A percentile compares a stretch with the other conserved stretches of the same genome.
Evolutionary conservation across 2,329 filamentous ascomycete genomes (phyloP).

Genomic region (Calonectria hawksworthii): DNA sequence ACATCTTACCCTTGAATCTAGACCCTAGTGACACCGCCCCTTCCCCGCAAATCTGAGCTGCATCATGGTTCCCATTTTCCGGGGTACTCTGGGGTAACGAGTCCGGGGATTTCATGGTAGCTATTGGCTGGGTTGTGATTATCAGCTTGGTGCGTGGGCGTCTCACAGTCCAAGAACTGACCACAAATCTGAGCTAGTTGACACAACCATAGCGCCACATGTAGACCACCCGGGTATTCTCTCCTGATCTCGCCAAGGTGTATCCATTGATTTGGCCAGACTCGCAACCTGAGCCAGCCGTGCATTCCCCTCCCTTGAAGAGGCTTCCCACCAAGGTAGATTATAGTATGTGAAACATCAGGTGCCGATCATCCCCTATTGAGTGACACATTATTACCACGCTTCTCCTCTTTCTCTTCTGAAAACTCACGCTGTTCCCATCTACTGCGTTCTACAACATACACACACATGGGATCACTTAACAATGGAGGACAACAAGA

Average conservation of each 20-base stretch:
- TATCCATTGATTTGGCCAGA: too few relatives aligned
- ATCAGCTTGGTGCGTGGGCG: background rate
- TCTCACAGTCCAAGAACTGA: background rate
- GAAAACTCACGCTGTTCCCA: background rate
- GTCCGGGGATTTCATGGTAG: background rate
- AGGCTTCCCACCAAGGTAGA: background rate
- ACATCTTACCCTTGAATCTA: background rate
- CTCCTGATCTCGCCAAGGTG: background rate
- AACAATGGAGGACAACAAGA: conserved; percentile 35
- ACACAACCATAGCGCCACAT: conserved; percentile 8
- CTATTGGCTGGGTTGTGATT: background rate
- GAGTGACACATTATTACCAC: background rate
- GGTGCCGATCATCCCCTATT: conserved; percentile 24
- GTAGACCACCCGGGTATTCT: background rate
- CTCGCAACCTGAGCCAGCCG: background rate
- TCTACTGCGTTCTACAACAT: background rate
- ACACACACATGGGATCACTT: background rate
- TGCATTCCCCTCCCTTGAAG: background rate
- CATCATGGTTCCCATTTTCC: conserved; percentile 37
- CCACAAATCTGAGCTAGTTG: background rate
- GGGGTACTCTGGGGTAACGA: conserved; percentile 33
- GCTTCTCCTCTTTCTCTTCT: background rate
- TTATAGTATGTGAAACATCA: conserved; percentile 17
- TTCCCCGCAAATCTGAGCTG: conserved; percentile 28
- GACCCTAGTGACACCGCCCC: background rate